These are phyloP conservation scores for Picochlorum costavermella DNA, from an alignment of 139 green algal genomes.

Conservation along the genomic window DNA sequence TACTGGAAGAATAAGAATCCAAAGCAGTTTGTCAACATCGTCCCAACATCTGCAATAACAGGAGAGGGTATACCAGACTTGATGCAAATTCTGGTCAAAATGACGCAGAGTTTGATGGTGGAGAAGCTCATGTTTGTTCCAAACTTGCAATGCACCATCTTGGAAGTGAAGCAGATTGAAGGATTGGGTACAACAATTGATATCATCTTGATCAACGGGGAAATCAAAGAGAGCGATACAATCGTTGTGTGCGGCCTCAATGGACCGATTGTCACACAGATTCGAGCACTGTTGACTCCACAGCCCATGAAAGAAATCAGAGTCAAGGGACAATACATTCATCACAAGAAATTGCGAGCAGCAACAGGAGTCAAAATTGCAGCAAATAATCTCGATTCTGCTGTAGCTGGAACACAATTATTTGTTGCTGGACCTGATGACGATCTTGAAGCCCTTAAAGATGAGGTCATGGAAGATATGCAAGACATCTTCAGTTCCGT, in stretches of 20 bases:
- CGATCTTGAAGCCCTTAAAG: slow-evolving; percentile 88
- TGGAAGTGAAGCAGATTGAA: slow-evolving; percentile 95
- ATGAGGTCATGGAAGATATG: slow-evolving; percentile 93
- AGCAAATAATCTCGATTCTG: slow-evolving; percentile 80
- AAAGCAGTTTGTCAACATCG: slow-evolving; percentile 82
- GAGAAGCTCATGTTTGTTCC: slow-evolving; percentile 88
- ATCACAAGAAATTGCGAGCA: slow-evolving; percentile 94
- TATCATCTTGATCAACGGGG: slow-evolving; percentile 90
- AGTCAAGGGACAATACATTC: slow-evolving; percentile 85
- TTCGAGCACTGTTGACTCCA: slow-evolving; percentile 92
- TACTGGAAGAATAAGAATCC: slow-evolving; percentile 97
- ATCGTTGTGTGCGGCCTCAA: slow-evolving; percentile 92
- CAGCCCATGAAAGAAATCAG: slow-evolving; percentile 86
- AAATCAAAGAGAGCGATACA: slow-evolving; percentile 75
- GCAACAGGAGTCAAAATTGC: slow-evolving; percentile 94
- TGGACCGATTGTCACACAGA: slow-evolving; percentile 82
- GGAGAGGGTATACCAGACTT: slow-evolving; percentile 82
- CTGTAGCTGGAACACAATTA: slow-evolving; percentile 84
- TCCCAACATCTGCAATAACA: slow-evolving; percentile 92
- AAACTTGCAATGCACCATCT: slow-evolving; percentile 77
- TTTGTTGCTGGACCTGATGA: slow-evolving; percentile 70
- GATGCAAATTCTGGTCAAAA: slow-evolving; percentile 86
- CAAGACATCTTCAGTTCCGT: slow-evolving; percentile 69
- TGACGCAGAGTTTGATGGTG: slow-evolving; percentile 87
- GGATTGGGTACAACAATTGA: slow-evolving; percentile 97